These are phyloP conservation scores for Agaricales sp. DNA, from an alignment of 1,284 basidiomycete species.

Conservation along the genomic window DNA sequence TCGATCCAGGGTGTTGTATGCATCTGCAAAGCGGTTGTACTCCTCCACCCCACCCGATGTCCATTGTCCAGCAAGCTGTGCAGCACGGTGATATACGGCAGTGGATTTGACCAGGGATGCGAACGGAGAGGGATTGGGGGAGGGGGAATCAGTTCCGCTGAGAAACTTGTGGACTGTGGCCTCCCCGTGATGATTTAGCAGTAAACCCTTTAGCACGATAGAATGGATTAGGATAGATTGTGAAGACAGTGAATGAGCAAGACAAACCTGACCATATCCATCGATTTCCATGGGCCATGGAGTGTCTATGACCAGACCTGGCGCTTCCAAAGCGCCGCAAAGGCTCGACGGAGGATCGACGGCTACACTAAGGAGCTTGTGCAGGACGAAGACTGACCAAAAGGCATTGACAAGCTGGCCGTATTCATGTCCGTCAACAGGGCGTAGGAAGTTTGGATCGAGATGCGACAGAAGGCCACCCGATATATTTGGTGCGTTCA, in stretches of 20 bases:
- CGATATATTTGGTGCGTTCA: conserved; percentile 5
- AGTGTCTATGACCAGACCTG: conserved; percentile 39
- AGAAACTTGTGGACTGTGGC: conserved; percentile 28
- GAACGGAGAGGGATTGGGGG: conserved; percentile 18
- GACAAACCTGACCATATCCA: conserved; percentile 34
- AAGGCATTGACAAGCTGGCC: conserved; percentile 49
- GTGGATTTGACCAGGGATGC: conserved; percentile 25
- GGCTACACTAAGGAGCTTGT: conserved; percentile 39
- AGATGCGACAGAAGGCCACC: conserved; percentile 11
- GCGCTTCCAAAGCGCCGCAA: conserved; percentile 32
- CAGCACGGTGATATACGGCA: conserved; percentile 30
- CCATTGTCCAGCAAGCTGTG: conserved; percentile 30
- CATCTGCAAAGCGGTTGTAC: no score
- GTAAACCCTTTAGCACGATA: conserved; percentile 3
- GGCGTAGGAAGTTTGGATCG: conserved; percentile 13
- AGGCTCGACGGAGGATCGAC: conserved; percentile 33
- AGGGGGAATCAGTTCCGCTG: conserved; percentile 13
- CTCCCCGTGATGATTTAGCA: conserved; percentile 20
- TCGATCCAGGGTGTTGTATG: no score
- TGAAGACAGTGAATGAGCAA: neutral
- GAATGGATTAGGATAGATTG: conserved; percentile 5
- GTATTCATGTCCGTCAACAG: conserved; percentile 31
- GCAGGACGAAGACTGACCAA: conserved; percentile 42
- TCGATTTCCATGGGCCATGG: conserved; percentile 46
- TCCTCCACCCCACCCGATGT: no score